Evolutionary conservation across 352 stramenopile species (phyloP).

Genomic region (Globisporangium okanoganense): DNA sequence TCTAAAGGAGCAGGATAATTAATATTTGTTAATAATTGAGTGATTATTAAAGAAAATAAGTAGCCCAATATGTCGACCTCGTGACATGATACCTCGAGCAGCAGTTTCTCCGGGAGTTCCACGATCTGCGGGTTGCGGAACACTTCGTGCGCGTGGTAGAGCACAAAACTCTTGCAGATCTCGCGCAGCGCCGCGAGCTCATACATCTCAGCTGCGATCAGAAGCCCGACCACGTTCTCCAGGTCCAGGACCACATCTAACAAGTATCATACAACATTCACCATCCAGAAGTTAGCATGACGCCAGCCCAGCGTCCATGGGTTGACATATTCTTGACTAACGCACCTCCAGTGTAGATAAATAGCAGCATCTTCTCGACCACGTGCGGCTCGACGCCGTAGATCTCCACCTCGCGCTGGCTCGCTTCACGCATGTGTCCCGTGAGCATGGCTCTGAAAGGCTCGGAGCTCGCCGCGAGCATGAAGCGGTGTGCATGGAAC

Average conservation of each 20-base stretch:
- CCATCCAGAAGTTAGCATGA: background rate
- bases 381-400: conserved; percentile 54
- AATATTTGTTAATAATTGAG: background rate
- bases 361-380: conserved; percentile 81
- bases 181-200: conserved; percentile 70
- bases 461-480: conserved; percentile 79
- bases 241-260: conserved; percentile 69
- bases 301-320: too few relatives aligned
- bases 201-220: conserved; percentile 83
- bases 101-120: conserved; percentile 74
- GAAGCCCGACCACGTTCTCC: conserved; percentile 66
- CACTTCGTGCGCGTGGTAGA: conserved; percentile 78
- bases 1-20: conserved; percentile 13
- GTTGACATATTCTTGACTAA: background rate
- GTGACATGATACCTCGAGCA: conserved; percentile 46
- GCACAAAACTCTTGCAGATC: conserved; percentile 81
- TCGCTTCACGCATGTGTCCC: conserved; percentile 72
- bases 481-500: conserved; percentile 80
- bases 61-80: background rate
- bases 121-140: conserved; percentile 75
- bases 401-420: conserved; percentile 65
- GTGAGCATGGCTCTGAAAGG: conserved; percentile 84
- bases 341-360: conserved; percentile 79
- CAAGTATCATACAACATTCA: background rate
- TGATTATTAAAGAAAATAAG: background rate